phyloP scores from a whole-genome alignment of 768 basidiomycete species.

The Boletus sp. region DNA sequence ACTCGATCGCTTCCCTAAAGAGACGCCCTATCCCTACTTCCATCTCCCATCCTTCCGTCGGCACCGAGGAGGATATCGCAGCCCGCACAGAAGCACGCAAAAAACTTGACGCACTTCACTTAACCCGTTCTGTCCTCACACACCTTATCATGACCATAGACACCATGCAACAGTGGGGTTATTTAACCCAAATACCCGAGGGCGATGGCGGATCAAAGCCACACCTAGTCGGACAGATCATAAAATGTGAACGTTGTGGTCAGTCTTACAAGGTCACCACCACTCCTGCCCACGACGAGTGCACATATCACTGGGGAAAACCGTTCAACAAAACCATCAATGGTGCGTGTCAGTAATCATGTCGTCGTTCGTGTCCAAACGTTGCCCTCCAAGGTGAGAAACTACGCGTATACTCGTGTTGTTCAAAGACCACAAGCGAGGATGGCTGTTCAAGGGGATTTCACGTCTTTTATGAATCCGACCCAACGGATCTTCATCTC shows the following conservation, averaged over 20 bases:
- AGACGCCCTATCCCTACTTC: slow-evolving; percentile 54
- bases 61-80: slow-evolving; percentile 65
- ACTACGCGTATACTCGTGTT: slow-evolving; percentile 74
- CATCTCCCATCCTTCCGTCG: slow-evolving; percentile 67
- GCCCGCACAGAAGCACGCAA: slow-evolving; percentile 56
- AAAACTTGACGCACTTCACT: slow-evolving; percentile 48
- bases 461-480: slow-evolving; percentile 88
- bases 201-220: slow-evolving; percentile 65
- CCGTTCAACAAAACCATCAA: slow-evolving; percentile 58
- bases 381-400: slow-evolving; percentile 54
- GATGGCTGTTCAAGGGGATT: slow-evolving; percentile 74
- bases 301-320: slow-evolving; percentile 83
- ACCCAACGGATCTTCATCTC: slow-evolving; percentile 61
- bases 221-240: slow-evolving; percentile 56
- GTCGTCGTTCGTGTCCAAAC: neutral
- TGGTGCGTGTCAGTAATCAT: slow-evolving; percentile 43
- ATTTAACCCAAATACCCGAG: slow-evolving; percentile 64
- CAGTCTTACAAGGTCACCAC: slow-evolving; percentile 67
- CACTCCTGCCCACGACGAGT: slow-evolving; percentile 56
- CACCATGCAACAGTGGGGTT: slow-evolving; percentile 66
- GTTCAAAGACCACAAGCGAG: slow-evolving; percentile 57
- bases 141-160: slow-evolving; percentile 57
- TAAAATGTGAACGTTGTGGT: slow-evolving; percentile 79
- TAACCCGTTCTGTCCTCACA: slow-evolving; percentile 54
- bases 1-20: slow-evolving; percentile 51